A percentile compares a stretch with the other conserved stretches of the same genome.
Evolutionary conservation across 2,329 filamentous ascomycete genomes (phyloP).

Genomic region (Cladosporium halotolerans): DNA sequence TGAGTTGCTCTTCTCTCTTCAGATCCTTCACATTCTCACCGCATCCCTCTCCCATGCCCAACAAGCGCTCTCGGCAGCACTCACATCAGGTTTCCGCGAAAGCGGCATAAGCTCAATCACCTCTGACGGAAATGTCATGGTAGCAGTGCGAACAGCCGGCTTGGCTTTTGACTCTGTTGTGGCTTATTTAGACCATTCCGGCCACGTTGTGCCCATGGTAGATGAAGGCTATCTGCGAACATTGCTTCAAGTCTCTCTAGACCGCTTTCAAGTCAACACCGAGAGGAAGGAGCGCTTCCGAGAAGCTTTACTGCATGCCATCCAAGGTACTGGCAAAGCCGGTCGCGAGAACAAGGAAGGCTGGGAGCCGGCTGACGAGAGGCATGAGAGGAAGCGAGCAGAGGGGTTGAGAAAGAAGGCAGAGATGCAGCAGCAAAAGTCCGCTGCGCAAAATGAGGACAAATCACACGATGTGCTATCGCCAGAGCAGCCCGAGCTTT

Average conservation of each 20-base stretch:
- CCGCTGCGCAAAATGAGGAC: not conserved
- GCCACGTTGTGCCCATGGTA: constrained; percentile 50
- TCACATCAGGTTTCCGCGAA: constrained; percentile 82
- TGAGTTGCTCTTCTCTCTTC: constrained; percentile 3
- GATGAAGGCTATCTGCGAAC: constrained; percentile 60
- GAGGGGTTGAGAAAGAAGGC: constrained; percentile 42
- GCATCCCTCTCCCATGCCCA: constrained; percentile 71
- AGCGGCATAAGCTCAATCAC: constrained; percentile 57
- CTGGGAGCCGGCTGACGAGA: constrained; percentile 36
- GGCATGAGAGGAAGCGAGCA: constrained; percentile 35
- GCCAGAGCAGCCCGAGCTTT: no score
- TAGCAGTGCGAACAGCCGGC: constrained; percentile 79
- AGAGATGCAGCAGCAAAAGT: not conserved
- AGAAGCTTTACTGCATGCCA: constrained; percentile 40
- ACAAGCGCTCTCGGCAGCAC: constrained; percentile 64
- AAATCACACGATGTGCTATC: not conserved
- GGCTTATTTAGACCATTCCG: constrained; percentile 46
- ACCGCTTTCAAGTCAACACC: constrained; percentile 64
- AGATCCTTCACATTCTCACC: constrained; percentile 86
- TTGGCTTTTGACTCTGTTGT: constrained; percentile 76
- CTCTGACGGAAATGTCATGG: constrained; percentile 52
- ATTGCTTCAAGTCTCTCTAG: constrained; percentile 65
- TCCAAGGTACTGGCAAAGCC: constrained; percentile 25
- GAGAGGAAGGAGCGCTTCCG: constrained; percentile 63
- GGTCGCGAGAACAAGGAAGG: constrained; percentile 24